Evolutionary conservation across 2,329 filamentous ascomycete species (phyloP).

Genomic region (Fusarium tuaranense): DNA sequence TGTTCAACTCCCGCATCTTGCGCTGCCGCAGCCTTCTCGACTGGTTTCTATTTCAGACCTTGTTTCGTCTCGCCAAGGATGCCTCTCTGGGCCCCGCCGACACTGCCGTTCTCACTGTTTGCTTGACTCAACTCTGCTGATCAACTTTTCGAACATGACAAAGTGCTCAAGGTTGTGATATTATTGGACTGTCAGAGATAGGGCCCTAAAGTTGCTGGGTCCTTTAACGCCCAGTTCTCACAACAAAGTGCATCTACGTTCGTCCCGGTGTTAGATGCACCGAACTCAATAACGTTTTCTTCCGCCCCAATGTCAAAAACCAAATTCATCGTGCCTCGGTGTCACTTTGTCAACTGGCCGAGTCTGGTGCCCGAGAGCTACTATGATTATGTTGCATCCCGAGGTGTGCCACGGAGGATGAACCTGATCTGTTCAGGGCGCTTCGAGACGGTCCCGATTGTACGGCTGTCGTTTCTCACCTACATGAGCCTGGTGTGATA

Average conservation of each 20-base stretch:
- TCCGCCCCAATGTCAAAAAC: not conserved
- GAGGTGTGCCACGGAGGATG: not conserved
- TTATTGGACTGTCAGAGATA: not conserved
- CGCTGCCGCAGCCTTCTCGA: conserved; percentile 21
- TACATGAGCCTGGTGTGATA: conserved; percentile 17
- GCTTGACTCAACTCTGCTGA: not conserved
- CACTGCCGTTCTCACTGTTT: not conserved
- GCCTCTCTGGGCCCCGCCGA: conserved; percentile 4
- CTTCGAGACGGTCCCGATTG: conserved; percentile 5
- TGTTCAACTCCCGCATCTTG: conserved; percentile 2
- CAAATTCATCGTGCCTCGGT: not conserved
- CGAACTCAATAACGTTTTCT: not conserved
- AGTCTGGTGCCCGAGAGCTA: not conserved
- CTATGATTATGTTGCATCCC: not conserved
- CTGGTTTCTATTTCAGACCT: conserved; percentile 15
- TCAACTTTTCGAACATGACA: not conserved
- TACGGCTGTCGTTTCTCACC: conserved; percentile 24
- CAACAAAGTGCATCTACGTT: not conserved
- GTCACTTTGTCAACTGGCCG: not conserved
- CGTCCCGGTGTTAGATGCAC: not conserved
- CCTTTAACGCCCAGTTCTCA: not conserved
- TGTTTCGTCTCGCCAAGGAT: conserved; percentile 14
- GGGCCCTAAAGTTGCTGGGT: not conserved
- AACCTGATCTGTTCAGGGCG: not conserved
- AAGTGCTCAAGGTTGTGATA: not conserved